phyloP scores from a whole-genome alignment of 2,329 filamentous ascomycete genomes.

The Microdochium paspali region DNA sequence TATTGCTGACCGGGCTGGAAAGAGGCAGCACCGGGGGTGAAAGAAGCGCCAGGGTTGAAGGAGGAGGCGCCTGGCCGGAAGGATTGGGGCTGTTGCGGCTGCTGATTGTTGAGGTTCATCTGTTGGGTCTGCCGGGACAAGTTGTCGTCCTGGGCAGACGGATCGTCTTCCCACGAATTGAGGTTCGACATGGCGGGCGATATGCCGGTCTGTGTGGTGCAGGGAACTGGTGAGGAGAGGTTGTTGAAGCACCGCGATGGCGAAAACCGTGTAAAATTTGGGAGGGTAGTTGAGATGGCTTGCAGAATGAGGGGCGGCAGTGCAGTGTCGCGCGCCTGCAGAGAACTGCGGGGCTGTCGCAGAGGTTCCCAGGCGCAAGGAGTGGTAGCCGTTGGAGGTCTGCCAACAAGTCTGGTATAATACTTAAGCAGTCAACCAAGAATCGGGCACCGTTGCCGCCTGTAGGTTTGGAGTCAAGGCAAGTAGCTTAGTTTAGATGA shows the following conservation, averaged over 20 bases:
- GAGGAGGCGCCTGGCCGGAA: slow-evolving; percentile 38
- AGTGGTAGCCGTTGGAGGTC: too few species aligned
- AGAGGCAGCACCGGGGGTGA: slow-evolving; percentile 60
- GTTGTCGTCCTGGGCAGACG: slow-evolving; percentile 65
- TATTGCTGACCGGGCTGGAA: slow-evolving; percentile 68
- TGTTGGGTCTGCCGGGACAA: slow-evolving; percentile 70
- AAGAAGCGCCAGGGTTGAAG: slow-evolving; percentile 62
- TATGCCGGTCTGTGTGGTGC: slow-evolving; percentile 9
- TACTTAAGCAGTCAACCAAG: too few species aligned
- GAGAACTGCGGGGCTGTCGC: neutral
- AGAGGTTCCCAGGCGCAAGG: neutral
- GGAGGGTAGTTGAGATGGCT: neutral
- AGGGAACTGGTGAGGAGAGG: neutral
- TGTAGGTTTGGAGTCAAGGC: too few species aligned
- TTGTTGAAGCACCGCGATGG: neutral
- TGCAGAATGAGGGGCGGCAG: neutral
- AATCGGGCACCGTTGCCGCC: too few species aligned
- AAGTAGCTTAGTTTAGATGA: too few species aligned
- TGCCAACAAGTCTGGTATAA: too few species aligned
- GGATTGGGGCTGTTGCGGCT: slow-evolving; percentile 26
- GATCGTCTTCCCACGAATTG: slow-evolving; percentile 92
- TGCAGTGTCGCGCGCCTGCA: neutral
- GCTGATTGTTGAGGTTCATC: slow-evolving; percentile 58
- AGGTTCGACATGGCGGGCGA: slow-evolving; percentile 66
- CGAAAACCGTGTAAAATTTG: neutral